A percentile compares a stretch with the other conserved stretches of the same genome.
Conservation (phyloP, 108 stramenopile genomes). For the Fragilariopsis cylindrus region DNA sequence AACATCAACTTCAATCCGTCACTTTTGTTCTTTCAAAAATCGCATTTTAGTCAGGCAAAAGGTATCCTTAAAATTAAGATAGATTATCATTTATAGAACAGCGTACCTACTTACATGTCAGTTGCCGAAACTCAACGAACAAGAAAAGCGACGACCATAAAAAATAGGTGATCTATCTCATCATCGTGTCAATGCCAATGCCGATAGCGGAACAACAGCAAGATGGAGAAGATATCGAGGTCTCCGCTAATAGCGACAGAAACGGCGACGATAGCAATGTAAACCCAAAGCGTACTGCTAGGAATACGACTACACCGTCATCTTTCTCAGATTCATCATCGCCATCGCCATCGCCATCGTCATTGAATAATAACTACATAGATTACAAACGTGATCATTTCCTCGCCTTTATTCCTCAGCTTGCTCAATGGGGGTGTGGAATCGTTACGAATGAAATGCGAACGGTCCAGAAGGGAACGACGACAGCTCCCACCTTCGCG, state of each 20-base stretch:
- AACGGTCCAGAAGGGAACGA: conserved; percentile 16
- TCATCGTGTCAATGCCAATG: neutral
- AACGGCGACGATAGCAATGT: neutral
- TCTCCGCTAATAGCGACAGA: neutral
- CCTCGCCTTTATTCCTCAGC: conserved; percentile 47
- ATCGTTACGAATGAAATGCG: conserved; percentile 24
- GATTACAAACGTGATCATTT: conserved; percentile 42
- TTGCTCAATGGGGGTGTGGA: conserved; percentile 24
- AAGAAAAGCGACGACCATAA: too few species aligned
- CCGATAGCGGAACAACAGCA: neutral
- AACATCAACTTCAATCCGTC: too few species aligned
- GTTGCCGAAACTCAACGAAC: too few species aligned
- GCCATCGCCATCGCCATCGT: neutral
- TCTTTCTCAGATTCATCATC: neutral
- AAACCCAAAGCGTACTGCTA: neutral
- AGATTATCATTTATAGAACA: too few species aligned
- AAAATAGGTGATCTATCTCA: too few species aligned
- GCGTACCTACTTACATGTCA: too few species aligned
- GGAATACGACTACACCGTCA: too few species aligned
- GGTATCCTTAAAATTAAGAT: too few species aligned
- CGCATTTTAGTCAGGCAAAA: too few species aligned
- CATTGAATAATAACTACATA: neutral
- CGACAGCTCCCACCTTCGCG: conserved; percentile 25
- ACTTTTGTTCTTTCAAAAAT: too few species aligned
- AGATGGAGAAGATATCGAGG: neutral